Evolutionary conservation across 495 filamentous ascomycete genomes (phyloP).

Genomic region (Rhypophila decipiens): DNA sequence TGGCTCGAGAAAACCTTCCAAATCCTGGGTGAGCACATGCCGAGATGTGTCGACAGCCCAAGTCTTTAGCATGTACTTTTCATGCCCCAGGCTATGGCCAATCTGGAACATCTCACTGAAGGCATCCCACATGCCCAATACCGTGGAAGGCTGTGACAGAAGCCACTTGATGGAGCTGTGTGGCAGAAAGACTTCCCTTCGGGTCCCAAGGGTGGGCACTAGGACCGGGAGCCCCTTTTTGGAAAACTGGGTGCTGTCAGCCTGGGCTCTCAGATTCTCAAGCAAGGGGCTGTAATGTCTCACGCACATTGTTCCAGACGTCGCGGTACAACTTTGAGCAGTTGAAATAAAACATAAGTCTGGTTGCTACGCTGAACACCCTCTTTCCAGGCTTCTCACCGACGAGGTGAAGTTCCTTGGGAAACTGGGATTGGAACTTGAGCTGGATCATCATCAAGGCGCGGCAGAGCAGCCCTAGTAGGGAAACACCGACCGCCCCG

Average conservation of each 20-base stretch:
- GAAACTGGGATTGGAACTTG: no score
- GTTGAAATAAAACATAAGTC: background rate
- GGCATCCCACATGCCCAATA: conserved; percentile 6
- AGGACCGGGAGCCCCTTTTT: background rate
- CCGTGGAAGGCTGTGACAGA: conserved; percentile 11
- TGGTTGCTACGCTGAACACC: background rate
- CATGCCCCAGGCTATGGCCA: conserved; percentile 10
- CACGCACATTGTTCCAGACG: background rate
- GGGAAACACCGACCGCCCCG: no score
- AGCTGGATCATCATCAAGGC: no score
- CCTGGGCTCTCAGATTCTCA: no score
- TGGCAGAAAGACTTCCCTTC: conserved; percentile 27
- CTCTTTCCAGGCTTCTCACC: no score
- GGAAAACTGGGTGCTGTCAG: background rate
- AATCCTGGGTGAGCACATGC: no score
- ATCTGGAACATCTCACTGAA: conserved; percentile 9
- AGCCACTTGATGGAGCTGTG: conserved; percentile 14
- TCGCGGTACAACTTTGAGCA: background rate
- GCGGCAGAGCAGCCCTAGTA: no score
- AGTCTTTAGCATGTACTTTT: no score
- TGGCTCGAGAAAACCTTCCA: no score
- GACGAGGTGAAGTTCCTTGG: no score
- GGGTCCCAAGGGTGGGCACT: conserved; percentile 25
- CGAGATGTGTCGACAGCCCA: no score
- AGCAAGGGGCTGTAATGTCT: background rate